Base-by-base conservation (phyloP, 2,329 filamentous ascomycete genomes). In the Trichoderma sp. region DNA sequence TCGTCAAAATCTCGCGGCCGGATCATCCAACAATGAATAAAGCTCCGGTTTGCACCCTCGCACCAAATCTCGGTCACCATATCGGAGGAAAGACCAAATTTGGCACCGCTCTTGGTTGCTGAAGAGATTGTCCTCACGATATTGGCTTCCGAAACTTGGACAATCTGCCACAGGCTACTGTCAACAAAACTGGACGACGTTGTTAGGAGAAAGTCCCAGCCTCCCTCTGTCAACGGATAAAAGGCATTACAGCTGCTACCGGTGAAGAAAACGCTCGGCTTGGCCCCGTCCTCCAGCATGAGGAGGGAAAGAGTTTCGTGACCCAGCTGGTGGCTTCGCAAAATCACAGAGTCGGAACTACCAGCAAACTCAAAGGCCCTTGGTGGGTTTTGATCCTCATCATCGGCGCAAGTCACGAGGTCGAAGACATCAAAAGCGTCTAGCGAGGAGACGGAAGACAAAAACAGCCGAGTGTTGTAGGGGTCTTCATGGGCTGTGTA, bases 31-130 rank as follows among this genome's bases (percentile, higher is more conserved):
- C 83, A 82, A 38, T 87, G 85, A 6, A 86, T 79, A 24, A 76
- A 78, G 31, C 80, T 79, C n/a, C 82, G 81, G 8, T 82, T 83
- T 0, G 78, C 81, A 2, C 85, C 84, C 59, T 84, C 82, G 35
- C 83, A 85, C 80, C 85, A 86, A 50, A 86, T 80, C 62, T 87
- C 85, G 0, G 82, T 81, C 2, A 86, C 77, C 79, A 86, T 86
- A n/a, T 78, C 78, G 12, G 78, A 77, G 1, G 81, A 83, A 14
- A 87, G 76, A 0, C 82, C 83, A 24, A 84, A 80, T 41, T 81
- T 82, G 27, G 75, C 68, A 4, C 83, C 84, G 35, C 82, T 75
- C 14, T 80, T 79, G 9, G 82, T 83, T 2, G 80, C 78, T 0
- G 82, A 81, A 0, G 82, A 84, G 2, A 86, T 66, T 0, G 81